phyloP scores from a whole-genome alignment of 1,139 yeast genomes.

The Nadsonia commutata region DNA sequence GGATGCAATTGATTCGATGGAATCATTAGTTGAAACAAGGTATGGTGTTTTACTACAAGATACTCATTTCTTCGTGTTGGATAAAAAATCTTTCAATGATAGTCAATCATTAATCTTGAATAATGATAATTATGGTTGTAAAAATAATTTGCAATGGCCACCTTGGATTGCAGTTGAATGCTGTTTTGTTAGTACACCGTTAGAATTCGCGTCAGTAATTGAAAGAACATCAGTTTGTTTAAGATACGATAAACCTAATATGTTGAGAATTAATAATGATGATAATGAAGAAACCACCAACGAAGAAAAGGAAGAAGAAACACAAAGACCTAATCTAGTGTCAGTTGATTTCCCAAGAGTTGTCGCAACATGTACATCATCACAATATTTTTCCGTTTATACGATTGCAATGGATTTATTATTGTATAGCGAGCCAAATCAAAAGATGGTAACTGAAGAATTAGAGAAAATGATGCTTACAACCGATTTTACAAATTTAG shows the following conservation, averaged over 20 bases:
- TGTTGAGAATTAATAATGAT: constrained; percentile 30
- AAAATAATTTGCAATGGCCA: constrained; percentile 44
- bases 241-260: constrained; percentile 52
- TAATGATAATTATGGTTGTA: constrained; percentile 26
- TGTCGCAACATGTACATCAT: constrained; percentile 55
- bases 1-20: constrained; percentile 33
- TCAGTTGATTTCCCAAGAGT: constrained; percentile 55
- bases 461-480: constrained; percentile 54
- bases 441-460: constrained; percentile 40
- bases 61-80: constrained; percentile 57
- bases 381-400: constrained; percentile 55
- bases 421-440: constrained; percentile 49
- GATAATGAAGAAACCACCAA: neutral
- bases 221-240: constrained; percentile 50
- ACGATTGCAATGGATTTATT: constrained; percentile 51
- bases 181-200: constrained; percentile 50
- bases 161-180: constrained; percentile 67
- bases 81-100: constrained; percentile 31
- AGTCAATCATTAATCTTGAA: constrained; percentile 30
- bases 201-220: constrained; percentile 42
- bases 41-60: constrained; percentile 54
- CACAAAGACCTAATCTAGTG: constrained; percentile 28
- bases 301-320: constrained; percentile 9
- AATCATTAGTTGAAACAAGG: constrained; percentile 50
- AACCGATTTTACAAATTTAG: constrained; percentile 51